These are phyloP conservation scores for Sugiyamaella pinicola DNA, from an alignment of 1,139 yeast genomes.

Conservation along the genomic window DNA sequence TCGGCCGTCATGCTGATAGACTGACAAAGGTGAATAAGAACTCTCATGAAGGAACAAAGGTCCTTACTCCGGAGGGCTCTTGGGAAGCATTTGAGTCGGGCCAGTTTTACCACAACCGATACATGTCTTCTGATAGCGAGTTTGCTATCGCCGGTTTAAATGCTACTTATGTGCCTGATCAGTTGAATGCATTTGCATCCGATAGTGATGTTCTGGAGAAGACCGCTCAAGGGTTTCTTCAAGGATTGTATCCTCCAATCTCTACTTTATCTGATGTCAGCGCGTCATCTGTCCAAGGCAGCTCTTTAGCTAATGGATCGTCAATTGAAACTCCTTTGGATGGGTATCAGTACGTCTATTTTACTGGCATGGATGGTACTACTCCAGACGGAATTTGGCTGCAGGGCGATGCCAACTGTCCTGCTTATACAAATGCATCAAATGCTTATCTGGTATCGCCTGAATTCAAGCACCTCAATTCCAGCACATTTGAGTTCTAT, in stretches of 20 bases:
- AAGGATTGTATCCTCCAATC: slow-evolving; percentile 50
- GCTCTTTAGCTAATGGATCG: slow-evolving; percentile 46
- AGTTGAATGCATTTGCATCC: slow-evolving; percentile 43
- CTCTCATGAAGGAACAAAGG: slow-evolving; percentile 42
- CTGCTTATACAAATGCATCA: slow-evolving; percentile 41
- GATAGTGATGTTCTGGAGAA: slow-evolving; percentile 43
- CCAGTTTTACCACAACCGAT: slow-evolving; percentile 45
- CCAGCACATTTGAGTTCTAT: slow-evolving; percentile 44
- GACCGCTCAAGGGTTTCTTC: slow-evolving; percentile 48
- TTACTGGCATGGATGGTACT: slow-evolving; percentile 42
- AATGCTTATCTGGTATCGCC: slow-evolving; percentile 37
- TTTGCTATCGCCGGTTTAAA: slow-evolving; percentile 35
- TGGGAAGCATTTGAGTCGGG: slow-evolving; percentile 44
- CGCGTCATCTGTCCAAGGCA: slow-evolving; percentile 34
- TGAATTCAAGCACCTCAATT: slow-evolving; percentile 40
- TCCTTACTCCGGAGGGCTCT: slow-evolving; percentile 49
- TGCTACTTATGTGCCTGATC: slow-evolving; percentile 39
- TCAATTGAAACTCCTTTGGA: slow-evolving; percentile 43
- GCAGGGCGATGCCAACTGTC: slow-evolving; percentile 49
- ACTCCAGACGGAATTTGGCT: slow-evolving; percentile 46
- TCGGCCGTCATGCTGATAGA: slow-evolving; percentile 52
- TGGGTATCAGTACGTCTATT: slow-evolving; percentile 50
- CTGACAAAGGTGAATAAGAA: slow-evolving; percentile 45
- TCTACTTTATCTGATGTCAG: slow-evolving; percentile 32
- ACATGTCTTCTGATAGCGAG: slow-evolving; percentile 42